Conservation (phyloP, 768 basidiomycete genomes). For the Suillus variegatus region DNA sequence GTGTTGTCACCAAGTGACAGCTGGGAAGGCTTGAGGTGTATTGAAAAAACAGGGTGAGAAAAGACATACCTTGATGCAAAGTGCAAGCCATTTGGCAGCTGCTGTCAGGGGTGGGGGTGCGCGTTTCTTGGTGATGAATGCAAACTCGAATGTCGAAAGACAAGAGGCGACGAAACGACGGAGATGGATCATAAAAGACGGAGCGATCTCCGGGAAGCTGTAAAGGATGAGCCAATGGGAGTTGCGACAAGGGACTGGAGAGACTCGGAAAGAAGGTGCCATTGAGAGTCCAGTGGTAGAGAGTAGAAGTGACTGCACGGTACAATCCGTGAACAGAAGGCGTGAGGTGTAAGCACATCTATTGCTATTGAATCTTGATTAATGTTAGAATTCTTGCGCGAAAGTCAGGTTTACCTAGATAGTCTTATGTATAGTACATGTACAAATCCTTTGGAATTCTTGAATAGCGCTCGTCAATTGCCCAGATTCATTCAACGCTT, state of each 20-base stretch:
- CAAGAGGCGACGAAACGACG: constrained; percentile 89
- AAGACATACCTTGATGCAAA: constrained; percentile 76
- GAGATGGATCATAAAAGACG: constrained; percentile 73
- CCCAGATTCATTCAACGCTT: too few species aligned
- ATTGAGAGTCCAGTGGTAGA: constrained; percentile 77
- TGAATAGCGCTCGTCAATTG: too few species aligned
- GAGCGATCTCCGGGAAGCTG: constrained; percentile 82
- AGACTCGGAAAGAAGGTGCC: constrained; percentile 54
- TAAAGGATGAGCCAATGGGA: constrained; percentile 31
- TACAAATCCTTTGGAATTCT: too few species aligned
- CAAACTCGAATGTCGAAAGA: constrained; percentile 83
- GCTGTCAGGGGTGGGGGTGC: constrained; percentile 79
- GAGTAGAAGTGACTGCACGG: constrained; percentile 78
- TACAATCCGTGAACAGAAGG: constrained; percentile 87
- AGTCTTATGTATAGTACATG: too few species aligned
- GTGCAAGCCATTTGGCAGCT: constrained; percentile 86
- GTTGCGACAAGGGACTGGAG: constrained; percentile 65
- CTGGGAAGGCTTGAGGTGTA: constrained; percentile 37
- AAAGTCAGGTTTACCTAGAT: background rate
- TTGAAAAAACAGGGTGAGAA: background rate
- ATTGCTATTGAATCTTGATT: constrained; percentile 45
- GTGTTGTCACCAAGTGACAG: constrained; percentile 85
- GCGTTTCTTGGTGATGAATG: constrained; percentile 71
- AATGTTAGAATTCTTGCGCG: background rate
- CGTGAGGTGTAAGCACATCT: constrained; percentile 70